phyloP scores from a whole-genome alignment of 257 asterid species.

The Mentha longifolia region DNA sequence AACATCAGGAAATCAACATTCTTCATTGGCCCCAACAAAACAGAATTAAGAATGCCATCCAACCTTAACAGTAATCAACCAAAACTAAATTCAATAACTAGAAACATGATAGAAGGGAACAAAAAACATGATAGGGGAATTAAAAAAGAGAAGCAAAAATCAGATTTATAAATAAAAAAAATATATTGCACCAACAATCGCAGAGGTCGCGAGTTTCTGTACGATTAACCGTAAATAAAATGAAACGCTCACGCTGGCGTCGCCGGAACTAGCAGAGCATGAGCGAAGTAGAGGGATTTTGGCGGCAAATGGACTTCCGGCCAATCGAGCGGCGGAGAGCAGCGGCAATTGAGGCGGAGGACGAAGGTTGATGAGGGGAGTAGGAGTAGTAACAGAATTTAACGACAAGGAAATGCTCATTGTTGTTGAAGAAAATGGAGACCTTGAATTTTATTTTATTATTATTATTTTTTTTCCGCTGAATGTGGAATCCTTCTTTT shows the following conservation, averaged over 20 bases:
- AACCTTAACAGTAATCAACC: background rate
- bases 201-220: background rate
- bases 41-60: background rate
- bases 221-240: background rate
- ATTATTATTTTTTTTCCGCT: too few species aligned
- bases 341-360: conserved; percentile 16
- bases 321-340: conserved; percentile 32
- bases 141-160: background rate
- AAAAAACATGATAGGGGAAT: background rate
- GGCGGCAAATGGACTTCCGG: conserved; percentile 25
- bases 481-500: too few species aligned
- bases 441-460: too few species aligned
- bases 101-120: background rate
- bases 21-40: conserved; percentile 1
- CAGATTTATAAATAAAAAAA: background rate
- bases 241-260: conserved; percentile 37
- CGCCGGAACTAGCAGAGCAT: conserved; percentile 30
- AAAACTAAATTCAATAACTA: conserved; percentile 8
- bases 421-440: conserved; percentile 18
- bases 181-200: background rate
- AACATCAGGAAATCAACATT: too few species aligned
- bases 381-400: background rate
- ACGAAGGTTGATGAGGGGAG: conserved; percentile 22
- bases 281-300: conserved; percentile 34
- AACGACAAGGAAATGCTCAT: conserved; percentile 39